Base-by-base conservation (phyloP, 2,329 filamentous ascomycete genomes). In the Orbilia quercus region DNA sequence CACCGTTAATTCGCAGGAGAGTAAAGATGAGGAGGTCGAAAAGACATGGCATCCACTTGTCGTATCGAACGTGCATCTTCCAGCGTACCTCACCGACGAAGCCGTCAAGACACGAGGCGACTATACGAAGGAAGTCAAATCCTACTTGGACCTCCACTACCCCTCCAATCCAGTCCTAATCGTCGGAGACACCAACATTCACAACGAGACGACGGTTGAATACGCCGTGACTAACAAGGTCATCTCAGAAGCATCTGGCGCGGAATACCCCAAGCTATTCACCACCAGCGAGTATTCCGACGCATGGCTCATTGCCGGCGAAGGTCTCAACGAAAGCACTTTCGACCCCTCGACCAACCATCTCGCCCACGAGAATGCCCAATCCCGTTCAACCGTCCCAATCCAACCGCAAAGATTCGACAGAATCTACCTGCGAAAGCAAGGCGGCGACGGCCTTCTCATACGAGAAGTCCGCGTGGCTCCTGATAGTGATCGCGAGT, bases 171-270 rank as follows among this genome's bases (percentile, higher is more conserved):
- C 85, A 2, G 87, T 84, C 81, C 80, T 89, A 2, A 76, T 90
- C 18, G 85, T 85, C 0, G 88, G 88, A 1, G 87, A 90, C 77
- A 88, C 89, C 78, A 90, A 90, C 76, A 80, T 90, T 22, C 82
- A 84, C 5, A 88, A 87, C 0, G 80, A 82, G 1, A 82, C 82
- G 58, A 86, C 86, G 0, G 84, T 90, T 34, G 80, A 84, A 9
- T 80, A 81, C 2, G 86, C 87, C 0, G 75, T 85, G 1, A 82
- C 83, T 64, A 83, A 81, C 58, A 84, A 84, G n/a, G 84, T 90
- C n/a, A 85, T 86, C 0, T 50, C 78, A 0, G 81, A 84, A 53
- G 84, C 85, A 0, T 81, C 80, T 0, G 83, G 83, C 0, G 81
- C 89, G 1, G 76, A 82, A 1, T 87, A 89, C 75, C 79, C 83